Base-by-base conservation (phyloP, 2,329 filamentous ascomycete genomes). In the Aspergillus japonicus region DNA sequence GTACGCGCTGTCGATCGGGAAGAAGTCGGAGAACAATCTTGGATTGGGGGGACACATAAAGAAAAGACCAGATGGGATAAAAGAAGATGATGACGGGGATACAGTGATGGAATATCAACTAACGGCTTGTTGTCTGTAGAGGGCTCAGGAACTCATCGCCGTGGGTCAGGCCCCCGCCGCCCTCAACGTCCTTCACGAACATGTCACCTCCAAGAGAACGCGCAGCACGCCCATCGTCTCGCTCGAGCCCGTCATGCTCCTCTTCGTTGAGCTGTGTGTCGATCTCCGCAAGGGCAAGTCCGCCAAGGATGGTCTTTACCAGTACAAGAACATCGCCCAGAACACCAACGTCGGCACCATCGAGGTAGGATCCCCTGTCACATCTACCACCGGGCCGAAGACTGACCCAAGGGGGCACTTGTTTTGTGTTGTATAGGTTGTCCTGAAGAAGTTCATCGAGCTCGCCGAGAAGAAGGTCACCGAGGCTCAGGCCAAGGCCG, bases 271-370 rank as follows among this genome's bases (percentile, higher is more conserved):
- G 80, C 87, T 98, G 61, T 96, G 91, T 68, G 95, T 99, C 73
- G 94, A 98, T 74, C 88, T 97, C 72, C 92, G 95, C 82, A 99
- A 98, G 82, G 95, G 95, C 71, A 99, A 99, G 81, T 86, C 95
- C 62, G 95, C 94, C 78, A 99, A 99, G 85, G 95, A 99, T 82
- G 95, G 95, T 63, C 85, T 99, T 52, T 99, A 98, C 79, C 95
- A 97, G 79, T 99, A 99, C 86, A 99, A 99, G 85, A 99, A 99
- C 79, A 98, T 97, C 69, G 94, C 93, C 58, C 95, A 99, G 79
- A 99, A 99, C 82, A 96, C 94, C 70, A 98, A 98, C 76, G 92
- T 99, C 68, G 92, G 87, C 70, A 99, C 95, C 63, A 99, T 99
- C 77, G 95, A 98, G 87, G 90, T 92, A 81, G 62, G 65, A 57